A percentile compares a stretch with the other conserved stretches of the same genome.
Conservation (phyloP, 768 basidiomycete species). For the Asterophora parasitica region DNA sequence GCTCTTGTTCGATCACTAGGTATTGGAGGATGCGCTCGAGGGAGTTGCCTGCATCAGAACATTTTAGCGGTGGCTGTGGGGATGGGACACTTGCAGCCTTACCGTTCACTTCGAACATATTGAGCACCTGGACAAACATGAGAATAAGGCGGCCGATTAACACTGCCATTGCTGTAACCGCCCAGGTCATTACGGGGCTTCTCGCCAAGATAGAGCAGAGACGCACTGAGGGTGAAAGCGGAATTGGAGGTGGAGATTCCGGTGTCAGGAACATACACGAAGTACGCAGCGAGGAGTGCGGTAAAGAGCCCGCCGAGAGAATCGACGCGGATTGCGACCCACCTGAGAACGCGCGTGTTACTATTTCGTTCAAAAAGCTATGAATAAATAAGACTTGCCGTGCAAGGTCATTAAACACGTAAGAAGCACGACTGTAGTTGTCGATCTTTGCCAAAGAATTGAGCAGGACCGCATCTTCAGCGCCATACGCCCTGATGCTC, state of each 20-base stretch:
- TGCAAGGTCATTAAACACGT: slow-evolving; percentile 42
- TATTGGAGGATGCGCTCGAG: slow-evolving; percentile 68
- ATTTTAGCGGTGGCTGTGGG: too few species aligned
- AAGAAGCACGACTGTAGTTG: slow-evolving; percentile 38
- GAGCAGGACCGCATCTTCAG: slow-evolving; percentile 39
- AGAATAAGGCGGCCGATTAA: slow-evolving; percentile 52
- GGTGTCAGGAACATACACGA: slow-evolving; percentile 50
- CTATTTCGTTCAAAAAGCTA: neutral
- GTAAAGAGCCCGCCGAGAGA: slow-evolving; percentile 52
- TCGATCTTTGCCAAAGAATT: slow-evolving; percentile 48
- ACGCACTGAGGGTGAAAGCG: slow-evolving; percentile 14
- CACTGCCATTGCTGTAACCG: slow-evolving; percentile 22
- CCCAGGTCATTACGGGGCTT: too few species aligned
- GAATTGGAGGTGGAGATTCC: slow-evolving; percentile 11
- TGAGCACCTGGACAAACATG: slow-evolving; percentile 35
- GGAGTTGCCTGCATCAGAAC: slow-evolving; percentile 24
- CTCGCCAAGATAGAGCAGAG: neutral
- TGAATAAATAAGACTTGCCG: neutral
- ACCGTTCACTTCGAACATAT: slow-evolving; percentile 39
- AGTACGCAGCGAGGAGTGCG: slow-evolving; percentile 44
- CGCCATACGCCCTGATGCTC: slow-evolving; percentile 63
- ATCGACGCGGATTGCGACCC: slow-evolving; percentile 48
- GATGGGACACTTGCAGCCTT: slow-evolving; percentile 16
- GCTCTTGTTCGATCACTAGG: slow-evolving; percentile 54
- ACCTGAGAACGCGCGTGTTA: slow-evolving; percentile 23